Conservation (phyloP, 306 rosid genomes). For the Quercus variabilis region DNA sequence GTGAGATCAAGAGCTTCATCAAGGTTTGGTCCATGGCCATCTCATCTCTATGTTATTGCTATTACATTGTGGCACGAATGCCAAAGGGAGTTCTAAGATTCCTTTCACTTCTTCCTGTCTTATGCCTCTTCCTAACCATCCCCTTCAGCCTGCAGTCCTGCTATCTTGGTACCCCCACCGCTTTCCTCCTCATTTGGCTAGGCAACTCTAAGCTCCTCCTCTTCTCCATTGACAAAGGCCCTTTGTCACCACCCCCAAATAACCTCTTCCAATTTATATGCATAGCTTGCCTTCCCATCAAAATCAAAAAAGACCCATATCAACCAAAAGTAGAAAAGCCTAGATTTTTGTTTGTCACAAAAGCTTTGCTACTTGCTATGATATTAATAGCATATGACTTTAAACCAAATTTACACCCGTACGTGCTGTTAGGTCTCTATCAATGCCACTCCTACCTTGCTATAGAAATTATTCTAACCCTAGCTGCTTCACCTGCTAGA, state of each 20-base stretch:
- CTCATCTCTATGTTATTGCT: conserved; percentile 16
- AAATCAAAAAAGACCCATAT: not conserved
- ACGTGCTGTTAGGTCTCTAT: conserved; percentile 27
- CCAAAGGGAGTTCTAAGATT: conserved; percentile 26
- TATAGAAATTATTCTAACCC: conserved; percentile 38
- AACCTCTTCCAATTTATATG: not conserved
- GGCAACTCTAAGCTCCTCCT: conserved; percentile 35
- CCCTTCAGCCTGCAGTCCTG: not conserved
- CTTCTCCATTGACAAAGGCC: too few species aligned
- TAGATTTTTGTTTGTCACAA: not conserved
- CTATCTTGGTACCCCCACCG: conserved; percentile 29
- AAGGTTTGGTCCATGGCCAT: conserved; percentile 36
- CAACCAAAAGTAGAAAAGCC: not conserved
- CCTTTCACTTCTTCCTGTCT: conserved; percentile 25
- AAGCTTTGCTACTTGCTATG: not conserved
- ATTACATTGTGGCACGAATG: conserved; percentile 24
- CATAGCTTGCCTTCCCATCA: not conserved
- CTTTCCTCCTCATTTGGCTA: conserved; percentile 39
- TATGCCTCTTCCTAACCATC: conserved; percentile 5
- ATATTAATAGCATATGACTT: conserved; percentile 12
- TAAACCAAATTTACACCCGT: conserved; percentile 32
- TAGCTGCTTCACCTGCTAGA: conserved; percentile 35
- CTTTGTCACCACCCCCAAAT: too few species aligned
- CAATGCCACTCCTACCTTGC: conserved; percentile 54
- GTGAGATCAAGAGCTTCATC: conserved; percentile 26